phyloP scores from a whole-genome alignment of 164 flowering plant genomes.

The Echeveria elegans region DNA sequence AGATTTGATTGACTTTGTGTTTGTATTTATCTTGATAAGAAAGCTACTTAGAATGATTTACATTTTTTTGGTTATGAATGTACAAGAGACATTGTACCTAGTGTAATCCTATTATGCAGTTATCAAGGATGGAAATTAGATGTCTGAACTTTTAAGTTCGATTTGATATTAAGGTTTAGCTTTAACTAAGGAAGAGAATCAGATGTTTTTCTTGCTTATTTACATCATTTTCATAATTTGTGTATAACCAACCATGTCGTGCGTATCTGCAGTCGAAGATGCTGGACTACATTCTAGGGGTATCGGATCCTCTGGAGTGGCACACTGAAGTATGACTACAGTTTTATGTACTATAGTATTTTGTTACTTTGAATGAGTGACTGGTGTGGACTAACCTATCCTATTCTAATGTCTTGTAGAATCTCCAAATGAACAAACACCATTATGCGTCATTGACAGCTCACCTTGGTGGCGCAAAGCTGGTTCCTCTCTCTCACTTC shows the following conservation, averaged over 20 bases:
- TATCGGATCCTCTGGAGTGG: conserved; percentile 86
- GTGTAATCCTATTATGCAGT: no score
- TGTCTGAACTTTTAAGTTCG: no score
- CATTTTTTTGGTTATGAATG: no score
- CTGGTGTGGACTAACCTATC: background rate
- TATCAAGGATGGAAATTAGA: no score
- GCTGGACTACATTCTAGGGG: conserved; percentile 87
- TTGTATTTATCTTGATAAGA: no score
- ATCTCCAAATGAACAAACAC: conserved; percentile 56
- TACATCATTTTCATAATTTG: background rate
- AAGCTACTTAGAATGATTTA: no score
- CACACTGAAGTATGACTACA: conserved; percentile 54
- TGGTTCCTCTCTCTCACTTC: conserved; percentile 30
- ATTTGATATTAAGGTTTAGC: background rate
- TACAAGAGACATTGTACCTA: no score
- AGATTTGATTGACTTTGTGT: background rate
- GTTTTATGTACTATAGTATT: background rate
- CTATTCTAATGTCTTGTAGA: conserved; percentile 34
- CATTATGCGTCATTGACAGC: conserved; percentile 81
- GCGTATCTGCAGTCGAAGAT: conserved; percentile 37
- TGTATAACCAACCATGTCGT: background rate
- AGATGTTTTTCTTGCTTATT: background rate
- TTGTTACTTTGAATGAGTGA: background rate
- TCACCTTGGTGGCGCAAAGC: conserved; percentile 61
- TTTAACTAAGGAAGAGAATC: background rate